Base-by-base conservation (phyloP, 805 yeast species). In the Maudiozyma pseudohumilis region DNA sequence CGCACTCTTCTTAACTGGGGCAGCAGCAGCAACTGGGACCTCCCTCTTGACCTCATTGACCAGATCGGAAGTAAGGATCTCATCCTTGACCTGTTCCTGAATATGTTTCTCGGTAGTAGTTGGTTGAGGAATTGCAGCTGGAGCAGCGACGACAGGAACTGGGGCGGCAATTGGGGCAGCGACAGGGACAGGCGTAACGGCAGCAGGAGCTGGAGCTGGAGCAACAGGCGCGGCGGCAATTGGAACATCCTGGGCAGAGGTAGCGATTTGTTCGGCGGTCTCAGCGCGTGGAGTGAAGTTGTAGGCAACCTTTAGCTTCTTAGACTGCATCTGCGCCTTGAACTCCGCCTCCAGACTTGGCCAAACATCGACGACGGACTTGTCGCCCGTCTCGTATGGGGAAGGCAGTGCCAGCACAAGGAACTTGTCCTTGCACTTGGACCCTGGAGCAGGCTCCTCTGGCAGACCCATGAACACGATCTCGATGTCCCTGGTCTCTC, bases 381-480 rank as follows among this genome's bases (percentile, higher is more conserved):
- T 64, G 36, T 74, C 77, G 40, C 70, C 70, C 42, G 72, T 59
- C 38, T 69, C 73, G 39, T 65, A 63, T 12, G 80, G 76, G 44
- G 87, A 74, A 31, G 95, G 94, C 46, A 87, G 70, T 18, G 89
- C 75, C 46, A 88, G 86, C 42, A 92, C 77, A 52, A 89, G 73
- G 61, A 92, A 92, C 65, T 92, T 92, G 64, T 92, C 97, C 60
- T 78, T 81, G 63, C 94, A 81, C 62, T 79, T 80, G 64, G 70
- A 75, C 53, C 75, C 86, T 35, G 74, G 63, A 2, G 75, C 66
- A 36, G 94, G 88, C 40, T 84, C 89, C 51, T 76, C 75, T 36
- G 77, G 64, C 48, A 82, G 69, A 11, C 94, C 95, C 62, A 88
- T 87, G 45, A 86, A 76, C 50, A 86, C 84, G 51, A 92, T 80